Percentiles rank a stretch among this genome's conserved stretches.
Evolutionary conservation across 805 yeast species (phyloP).

Genomic region (Wickerhamomyces chaumierensis): DNA sequence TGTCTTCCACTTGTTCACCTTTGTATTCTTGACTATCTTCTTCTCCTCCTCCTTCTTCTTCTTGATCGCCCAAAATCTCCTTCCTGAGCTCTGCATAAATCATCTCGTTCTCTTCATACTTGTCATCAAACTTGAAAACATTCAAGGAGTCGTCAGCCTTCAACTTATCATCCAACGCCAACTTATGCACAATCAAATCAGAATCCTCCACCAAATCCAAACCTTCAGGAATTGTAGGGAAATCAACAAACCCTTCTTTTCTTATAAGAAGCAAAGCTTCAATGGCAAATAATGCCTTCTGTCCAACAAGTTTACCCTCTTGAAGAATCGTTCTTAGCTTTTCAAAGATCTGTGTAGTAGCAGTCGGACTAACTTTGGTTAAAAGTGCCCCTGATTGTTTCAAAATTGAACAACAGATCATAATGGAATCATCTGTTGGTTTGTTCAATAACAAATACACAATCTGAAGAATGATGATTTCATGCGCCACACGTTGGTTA

Average conservation of each 20-base stretch:
- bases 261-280: conserved; percentile 42
- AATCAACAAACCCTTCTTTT: conserved; percentile 28
- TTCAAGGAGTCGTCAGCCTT: conserved; percentile 36
- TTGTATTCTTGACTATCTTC: conserved; percentile 15
- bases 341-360: conserved; percentile 43
- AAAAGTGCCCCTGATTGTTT: conserved; percentile 42
- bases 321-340: conserved; percentile 49
- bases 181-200: conserved; percentile 43
- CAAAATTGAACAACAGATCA: conserved; percentile 39
- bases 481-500: conserved; percentile 51
- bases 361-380: conserved; percentile 28
- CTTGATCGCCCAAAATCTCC: conserved; percentile 13
- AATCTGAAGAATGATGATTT: conserved; percentile 40
- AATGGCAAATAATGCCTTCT: conserved; percentile 32
- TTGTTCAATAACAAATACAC: conserved; percentile 33
- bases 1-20: conserved; percentile 30
- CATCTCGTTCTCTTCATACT: conserved; percentile 38
- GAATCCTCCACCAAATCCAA: conserved; percentile 57
- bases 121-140: conserved; percentile 37
- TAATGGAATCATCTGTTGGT: conserved; percentile 45
- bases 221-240: conserved; percentile 29
- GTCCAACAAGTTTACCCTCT: conserved; percentile 35
- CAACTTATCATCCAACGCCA: conserved; percentile 42
- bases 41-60: conserved; percentile 25
- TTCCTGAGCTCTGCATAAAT: conserved; percentile 28